phyloP scores from a whole-genome alignment of 495 filamentous ascomycete genomes.

The Penicillium simplicissimum region DNA sequence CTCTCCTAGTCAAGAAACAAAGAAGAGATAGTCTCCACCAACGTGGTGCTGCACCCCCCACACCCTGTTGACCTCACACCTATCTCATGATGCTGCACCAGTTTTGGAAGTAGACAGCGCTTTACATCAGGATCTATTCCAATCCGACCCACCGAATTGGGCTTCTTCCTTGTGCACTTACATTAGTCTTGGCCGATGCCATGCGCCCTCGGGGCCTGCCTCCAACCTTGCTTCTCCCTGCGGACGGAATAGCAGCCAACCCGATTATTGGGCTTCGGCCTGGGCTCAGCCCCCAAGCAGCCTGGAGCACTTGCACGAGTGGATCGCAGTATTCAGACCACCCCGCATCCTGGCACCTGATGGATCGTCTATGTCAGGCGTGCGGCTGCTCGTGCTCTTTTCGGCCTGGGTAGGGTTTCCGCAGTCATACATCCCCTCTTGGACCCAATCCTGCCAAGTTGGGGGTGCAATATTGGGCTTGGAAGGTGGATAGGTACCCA shows the following conservation, averaged over 20 bases:
- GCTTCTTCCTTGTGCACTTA: slow-evolving; percentile 6
- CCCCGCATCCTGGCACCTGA: slow-evolving; percentile 11
- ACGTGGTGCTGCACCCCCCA: neutral
- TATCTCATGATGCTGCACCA: slow-evolving; percentile 4
- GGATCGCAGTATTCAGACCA: slow-evolving; percentile 4
- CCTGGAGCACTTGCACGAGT: slow-evolving; percentile 1
- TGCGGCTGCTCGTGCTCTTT: slow-evolving; percentile 4
- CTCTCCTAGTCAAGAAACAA: neutral
- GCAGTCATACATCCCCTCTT: slow-evolving; percentile 1
- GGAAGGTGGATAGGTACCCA: neutral
- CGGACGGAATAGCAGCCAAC: neutral
- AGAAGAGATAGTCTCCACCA: neutral
- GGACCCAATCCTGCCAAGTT: slow-evolving; percentile 2
- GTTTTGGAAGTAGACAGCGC: neutral
- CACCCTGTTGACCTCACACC: neutral
- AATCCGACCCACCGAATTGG: slow-evolving; percentile 7
- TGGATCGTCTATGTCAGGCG: slow-evolving; percentile 12
- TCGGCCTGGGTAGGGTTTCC: neutral
- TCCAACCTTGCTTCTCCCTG: slow-evolving; percentile 8
- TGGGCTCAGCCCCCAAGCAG: neutral
- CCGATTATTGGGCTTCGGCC: slow-evolving; percentile 2
- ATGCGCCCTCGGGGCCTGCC: slow-evolving; percentile 8
- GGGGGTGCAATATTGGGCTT: neutral
- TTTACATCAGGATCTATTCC: slow-evolving; percentile 1
- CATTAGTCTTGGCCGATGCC: neutral